Base-by-base conservation (phyloP, 495 filamentous ascomycete species). In the Xylaria venustula region DNA sequence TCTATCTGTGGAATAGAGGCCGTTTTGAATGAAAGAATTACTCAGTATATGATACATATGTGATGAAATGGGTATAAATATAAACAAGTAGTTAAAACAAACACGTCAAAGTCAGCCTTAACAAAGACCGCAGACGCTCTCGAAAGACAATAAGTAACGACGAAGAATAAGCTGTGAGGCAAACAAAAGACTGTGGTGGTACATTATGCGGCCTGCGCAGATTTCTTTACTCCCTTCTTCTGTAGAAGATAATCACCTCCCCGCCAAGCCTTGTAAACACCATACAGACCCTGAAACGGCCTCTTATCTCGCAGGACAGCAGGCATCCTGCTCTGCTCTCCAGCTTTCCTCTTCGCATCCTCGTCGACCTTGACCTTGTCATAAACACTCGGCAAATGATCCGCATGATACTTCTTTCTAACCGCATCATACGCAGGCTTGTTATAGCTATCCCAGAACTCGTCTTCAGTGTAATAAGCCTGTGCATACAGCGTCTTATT, bases 401-500 rank as follows among this genome's bases (percentile, higher is more conserved):
- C 62, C 0, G 81, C 81, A 6, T 67, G 59, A 57, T 83, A 85
- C 60, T 73, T 76, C 15, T 61, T 63, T n/a, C 83, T 64, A 47
- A 84, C 64, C 0, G 41, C 68, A 9, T 84, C 80, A 58, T 86
- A 85, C 62, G 75, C 74, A 11, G 54, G 36, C 28, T 71, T 68
- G 59, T 82, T 76, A 54, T 83, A 85, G 22, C 74, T 71, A 30
- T 63, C 50, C 79, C 80, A 83, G 59, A 86, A 84, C 59, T 86
- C 81, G 0, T 74, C 78, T 64, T 83, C 77, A 12, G 76, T 75
- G 55, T 86, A 86, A 57, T 79, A 83, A 1, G 78, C 75, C 50
- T 84, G 82, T 0, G 81, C 79, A 55, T 85, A 83, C 12, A 83
- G 58, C 65, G 76, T 79, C 64, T 83, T 83, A 56, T 75, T 73